Evolutionary conservation across 2,329 filamentous ascomycete genomes (phyloP), one percentile per base, ranked within the genome.

Genomic region (Helminthosporium solani): DNA sequence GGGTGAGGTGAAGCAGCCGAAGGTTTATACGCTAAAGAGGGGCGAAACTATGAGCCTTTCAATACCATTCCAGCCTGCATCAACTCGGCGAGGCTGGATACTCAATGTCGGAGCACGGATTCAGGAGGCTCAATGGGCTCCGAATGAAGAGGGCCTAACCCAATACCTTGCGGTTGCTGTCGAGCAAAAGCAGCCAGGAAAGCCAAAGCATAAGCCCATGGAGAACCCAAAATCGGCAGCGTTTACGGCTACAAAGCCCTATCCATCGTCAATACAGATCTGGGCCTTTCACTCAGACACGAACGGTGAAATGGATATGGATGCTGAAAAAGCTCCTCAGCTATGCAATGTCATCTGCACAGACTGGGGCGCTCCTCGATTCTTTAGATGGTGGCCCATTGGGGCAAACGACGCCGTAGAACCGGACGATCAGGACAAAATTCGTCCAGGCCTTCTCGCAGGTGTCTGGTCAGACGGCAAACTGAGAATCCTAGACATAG

Each of bases 381-480:
- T 73, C 7, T 66, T 85, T 21, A 71, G 75, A 48, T 86, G 81
- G 81, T 82, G 80, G 61, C 79, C 78, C 9, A 66, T 78, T 37
- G 58, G 62, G 27, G 66, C 68, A 3, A 36, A 47, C 30, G 52
- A 60, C 1, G 42, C 19, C 8, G 21, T 33, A 1, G 37, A 59
- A 18, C 52, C 65, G 1, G 55, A 66, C 11, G 61, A 72, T 19
- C 16, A 18, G 4, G 35, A 38, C 14, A 54, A 48, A 12, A 57
- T 52, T 25, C 55, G 62, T 37, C 62, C 83, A 28, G 81, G 80
- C 0, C 64, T 84, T 6, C 69, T 85, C 19, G 81, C 79, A 3
- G 74, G 75, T 9, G 63, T 84, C 1, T 84, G 78, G 71, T 74
- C 72, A n/a, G 83, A 86, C 59, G 82, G 82, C 4, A 71, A 64